Evolutionary conservation across 2,329 filamentous ascomycete genomes (phyloP).

Genomic region (Fusarium ramigenum): DNA sequence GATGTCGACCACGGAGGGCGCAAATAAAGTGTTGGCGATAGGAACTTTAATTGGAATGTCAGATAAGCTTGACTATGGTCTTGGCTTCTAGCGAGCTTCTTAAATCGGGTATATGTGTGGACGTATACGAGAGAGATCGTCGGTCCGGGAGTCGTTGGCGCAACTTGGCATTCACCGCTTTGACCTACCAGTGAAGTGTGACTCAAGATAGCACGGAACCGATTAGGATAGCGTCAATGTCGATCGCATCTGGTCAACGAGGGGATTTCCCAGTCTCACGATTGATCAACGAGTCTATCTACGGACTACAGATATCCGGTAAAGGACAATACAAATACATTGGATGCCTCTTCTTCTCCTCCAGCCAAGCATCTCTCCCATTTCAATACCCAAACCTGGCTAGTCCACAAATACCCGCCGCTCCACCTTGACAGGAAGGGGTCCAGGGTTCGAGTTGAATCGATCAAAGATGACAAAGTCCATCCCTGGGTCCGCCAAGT

Average conservation of each 20-base stretch:
- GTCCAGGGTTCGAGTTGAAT: conserved; percentile 1
- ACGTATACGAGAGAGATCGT: conserved; percentile 1
- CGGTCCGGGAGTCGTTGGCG: not conserved
- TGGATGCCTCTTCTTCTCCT: not conserved
- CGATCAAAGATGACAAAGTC: conserved; percentile 1
- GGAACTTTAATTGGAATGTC: not conserved
- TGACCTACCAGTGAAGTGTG: not conserved
- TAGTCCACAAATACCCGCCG: conserved; percentile 7
- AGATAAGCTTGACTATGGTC: conserved; percentile 2
- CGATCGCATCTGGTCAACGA: not conserved
- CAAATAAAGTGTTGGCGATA: conserved; percentile 1
- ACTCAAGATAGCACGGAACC: not conserved
- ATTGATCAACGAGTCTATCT: not conserved
- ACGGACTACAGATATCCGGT: not conserved
- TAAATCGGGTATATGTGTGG: conserved; percentile 6
- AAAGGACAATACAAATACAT: not conserved
- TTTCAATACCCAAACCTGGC: not conserved
- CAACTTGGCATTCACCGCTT: conserved; percentile 1
- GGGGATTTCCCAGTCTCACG: not conserved
- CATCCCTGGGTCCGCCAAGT: not conserved
- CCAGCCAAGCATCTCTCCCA: not conserved
- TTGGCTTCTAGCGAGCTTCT: not conserved
- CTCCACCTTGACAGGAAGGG: not conserved
- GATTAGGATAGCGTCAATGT: not conserved
- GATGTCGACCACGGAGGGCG: conserved; percentile 5